Evolutionary conservation across 805 yeast species (phyloP), one percentile per base, ranked within the genome.

Genomic region (Candida nonsorbophila): DNA sequence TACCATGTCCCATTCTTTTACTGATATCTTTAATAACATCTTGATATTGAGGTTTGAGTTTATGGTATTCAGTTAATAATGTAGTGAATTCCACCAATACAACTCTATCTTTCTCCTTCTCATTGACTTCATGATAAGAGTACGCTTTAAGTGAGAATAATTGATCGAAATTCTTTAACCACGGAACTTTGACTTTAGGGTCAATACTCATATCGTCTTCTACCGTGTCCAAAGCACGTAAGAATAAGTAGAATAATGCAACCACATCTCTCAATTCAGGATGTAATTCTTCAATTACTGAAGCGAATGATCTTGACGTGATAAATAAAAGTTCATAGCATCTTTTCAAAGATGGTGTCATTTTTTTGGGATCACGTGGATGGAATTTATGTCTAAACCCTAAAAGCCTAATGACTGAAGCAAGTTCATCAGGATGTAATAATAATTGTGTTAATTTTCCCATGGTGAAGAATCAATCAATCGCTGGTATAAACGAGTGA

Each of bases 191-290:
- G 36, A 76, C 44, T 13, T 68, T 65, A 4, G 83, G 78, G 37
- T 75, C 80, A 34, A 92, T 62, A 6, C 92, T 73, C 94, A 87
- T 87, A 55, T 92, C 97, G 55, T 92, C 98, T 55, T 92, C 98
- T 32, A 92, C 72, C 1, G 98, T 92, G 51, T 92, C 98, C 45
- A 92, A 72, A 2, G 95, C 98, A 37, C 98, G 73, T 40, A 92
- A 62, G 14, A 87, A 70, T 32, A 92, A 58, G 56, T 92, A 92
- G 58, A 92, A 92, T 5, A 92, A 36, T 87, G 78, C 79, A 37
- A 85, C 72, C 1, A 82, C 84, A 40, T 77, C 77, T 41, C 95
- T 74, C 40, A 92, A 64, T 47, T 87, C 95, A 0, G 97, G 97
- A 51, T 86, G 81, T 36, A 92, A 69, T 53, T 92, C 95, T 66